Evolutionary conservation across 164 flowering plant genomes (phyloP).

Genomic region (Macadamia integrifolia): DNA sequence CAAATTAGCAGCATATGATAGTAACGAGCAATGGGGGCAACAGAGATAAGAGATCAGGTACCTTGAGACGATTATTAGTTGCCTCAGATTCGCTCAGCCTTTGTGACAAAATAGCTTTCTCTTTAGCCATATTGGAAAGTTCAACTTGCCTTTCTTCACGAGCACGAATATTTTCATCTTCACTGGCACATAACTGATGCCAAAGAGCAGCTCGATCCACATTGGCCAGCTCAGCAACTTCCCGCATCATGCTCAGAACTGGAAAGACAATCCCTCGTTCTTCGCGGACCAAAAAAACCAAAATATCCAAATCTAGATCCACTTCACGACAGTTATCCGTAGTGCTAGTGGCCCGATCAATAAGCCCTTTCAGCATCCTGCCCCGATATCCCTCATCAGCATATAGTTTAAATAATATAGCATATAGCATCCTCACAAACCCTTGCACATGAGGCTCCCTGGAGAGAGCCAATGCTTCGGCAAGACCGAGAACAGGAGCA

Average conservation of each 20-base stretch:
- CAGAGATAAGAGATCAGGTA: conserved; percentile 23
- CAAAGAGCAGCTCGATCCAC: conserved; percentile 91
- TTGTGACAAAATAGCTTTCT: conserved; percentile 62
- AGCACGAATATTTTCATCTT: conserved; percentile 67
- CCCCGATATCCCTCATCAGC: conserved; percentile 61
- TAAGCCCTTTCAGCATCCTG: conserved; percentile 84
- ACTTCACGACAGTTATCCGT: conserved; percentile 56
- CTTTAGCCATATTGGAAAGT: conserved; percentile 46
- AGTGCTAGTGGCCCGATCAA: conserved; percentile 66
- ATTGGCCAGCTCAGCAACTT: conserved; percentile 92
- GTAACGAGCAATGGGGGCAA: neutral
- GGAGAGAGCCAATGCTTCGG: conserved; percentile 85
- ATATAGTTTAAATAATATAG: conserved; percentile 73
- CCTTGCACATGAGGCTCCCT: conserved; percentile 56
- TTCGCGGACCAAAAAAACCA: conserved; percentile 35
- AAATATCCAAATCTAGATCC: conserved; percentile 77
- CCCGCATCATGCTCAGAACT: conserved; percentile 84
- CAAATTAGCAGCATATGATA: neutral
- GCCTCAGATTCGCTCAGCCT: conserved; percentile 80
- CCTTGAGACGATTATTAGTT: conserved; percentile 74
- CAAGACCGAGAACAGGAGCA: conserved; percentile 70
- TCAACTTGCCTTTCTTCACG: conserved; percentile 80
- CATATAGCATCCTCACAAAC: conserved; percentile 75
- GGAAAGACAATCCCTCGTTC: conserved; percentile 71
- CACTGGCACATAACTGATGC: conserved; percentile 91